Conservation (phyloP, 2,329 filamentous ascomycete genomes). For the Akanthomyces uredinophilus region DNA sequence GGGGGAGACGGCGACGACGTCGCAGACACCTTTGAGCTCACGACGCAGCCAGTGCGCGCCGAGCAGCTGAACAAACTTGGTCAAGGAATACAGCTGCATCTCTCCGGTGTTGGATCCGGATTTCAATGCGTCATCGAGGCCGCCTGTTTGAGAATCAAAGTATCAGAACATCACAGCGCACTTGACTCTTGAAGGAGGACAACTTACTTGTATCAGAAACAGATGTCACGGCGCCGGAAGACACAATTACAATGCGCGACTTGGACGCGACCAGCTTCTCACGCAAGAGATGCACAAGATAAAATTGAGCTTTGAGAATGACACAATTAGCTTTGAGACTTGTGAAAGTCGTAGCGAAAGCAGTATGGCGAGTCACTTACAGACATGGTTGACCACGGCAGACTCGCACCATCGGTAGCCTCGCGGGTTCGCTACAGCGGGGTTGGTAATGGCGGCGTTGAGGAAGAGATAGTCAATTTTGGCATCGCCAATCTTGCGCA, state of each 20-base stretch:
- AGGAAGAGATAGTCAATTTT: conserved; percentile 46
- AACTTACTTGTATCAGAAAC: conserved; percentile 34
- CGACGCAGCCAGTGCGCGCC: conserved; percentile 53
- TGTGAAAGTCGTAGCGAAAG: too few species aligned
- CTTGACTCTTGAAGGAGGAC: background rate
- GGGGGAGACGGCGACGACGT: conserved; percentile 49
- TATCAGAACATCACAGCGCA: background rate
- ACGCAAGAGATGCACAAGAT: conserved; percentile 44
- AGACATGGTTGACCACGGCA: conserved; percentile 48
- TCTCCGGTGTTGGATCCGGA: conserved; percentile 31
- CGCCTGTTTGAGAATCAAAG: conserved; percentile 21
- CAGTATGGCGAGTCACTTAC: conserved; percentile 25
- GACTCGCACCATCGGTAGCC: conserved; percentile 47
- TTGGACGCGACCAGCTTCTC: conserved; percentile 43
- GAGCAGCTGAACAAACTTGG: conserved; percentile 48
- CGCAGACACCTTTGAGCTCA: conserved; percentile 38
- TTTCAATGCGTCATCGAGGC: conserved; percentile 35
- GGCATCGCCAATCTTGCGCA: conserved; percentile 35
- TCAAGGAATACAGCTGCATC: conserved; percentile 33
- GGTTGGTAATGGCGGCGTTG: conserved; percentile 40
- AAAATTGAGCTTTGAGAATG: conserved; percentile 43
- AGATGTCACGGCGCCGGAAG: conserved; percentile 39
- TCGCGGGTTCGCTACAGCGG: conserved; percentile 30
- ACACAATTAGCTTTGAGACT: background rate
- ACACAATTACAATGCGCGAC: conserved; percentile 46